phyloP scores from a whole-genome alignment of 1,284 basidiomycete species.

The Quambalaria eucalypti region DNA sequence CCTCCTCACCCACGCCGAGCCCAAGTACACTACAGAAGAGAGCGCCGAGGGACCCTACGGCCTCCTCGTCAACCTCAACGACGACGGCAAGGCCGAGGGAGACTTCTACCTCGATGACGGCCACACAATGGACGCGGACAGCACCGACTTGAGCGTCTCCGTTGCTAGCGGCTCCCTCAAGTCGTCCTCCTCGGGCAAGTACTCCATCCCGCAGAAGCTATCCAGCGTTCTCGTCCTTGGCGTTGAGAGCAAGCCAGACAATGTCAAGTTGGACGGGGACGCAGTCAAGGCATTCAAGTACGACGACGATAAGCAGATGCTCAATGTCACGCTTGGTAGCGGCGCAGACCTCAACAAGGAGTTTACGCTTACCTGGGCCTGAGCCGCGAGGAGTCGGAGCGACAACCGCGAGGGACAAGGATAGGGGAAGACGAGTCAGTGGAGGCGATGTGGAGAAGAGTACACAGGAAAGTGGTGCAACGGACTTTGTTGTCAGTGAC shows the following conservation, averaged over 20 bases:
- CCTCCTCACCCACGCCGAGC: slow-evolving; percentile 18
- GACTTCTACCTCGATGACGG: slow-evolving; percentile 62
- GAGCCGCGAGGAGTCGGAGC: no score
- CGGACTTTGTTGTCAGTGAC: no score
- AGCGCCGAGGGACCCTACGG: slow-evolving; percentile 14
- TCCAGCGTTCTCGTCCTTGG: slow-evolving; percentile 54
- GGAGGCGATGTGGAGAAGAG: no score
- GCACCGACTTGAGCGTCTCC: slow-evolving; percentile 11
- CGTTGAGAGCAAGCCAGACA: slow-evolving; percentile 17
- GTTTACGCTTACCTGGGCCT: slow-evolving; percentile 13
- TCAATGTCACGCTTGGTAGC: slow-evolving; percentile 24
- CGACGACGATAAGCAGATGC: slow-evolving; percentile 7
- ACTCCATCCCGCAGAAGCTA: slow-evolving; percentile 50
- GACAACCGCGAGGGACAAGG: no score
- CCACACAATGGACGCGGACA: slow-evolving; percentile 9
- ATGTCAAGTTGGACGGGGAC: slow-evolving; percentile 7
- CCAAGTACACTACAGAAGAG: slow-evolving; percentile 22
- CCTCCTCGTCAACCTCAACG: slow-evolving; percentile 49
- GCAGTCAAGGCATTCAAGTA: slow-evolving; percentile 10
- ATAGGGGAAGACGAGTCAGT: no score
- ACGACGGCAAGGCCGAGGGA: slow-evolving; percentile 53
- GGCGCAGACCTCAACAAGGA: slow-evolving; percentile 16
- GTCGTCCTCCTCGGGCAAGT: slow-evolving; percentile 49
- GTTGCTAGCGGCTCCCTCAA: slow-evolving; percentile 7
- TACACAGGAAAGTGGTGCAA: no score